Evolutionary conservation across 805 yeast genomes (phyloP), one percentile per base, ranked within the genome.

Genomic region (Zygotorulaspora chibaensis): DNA sequence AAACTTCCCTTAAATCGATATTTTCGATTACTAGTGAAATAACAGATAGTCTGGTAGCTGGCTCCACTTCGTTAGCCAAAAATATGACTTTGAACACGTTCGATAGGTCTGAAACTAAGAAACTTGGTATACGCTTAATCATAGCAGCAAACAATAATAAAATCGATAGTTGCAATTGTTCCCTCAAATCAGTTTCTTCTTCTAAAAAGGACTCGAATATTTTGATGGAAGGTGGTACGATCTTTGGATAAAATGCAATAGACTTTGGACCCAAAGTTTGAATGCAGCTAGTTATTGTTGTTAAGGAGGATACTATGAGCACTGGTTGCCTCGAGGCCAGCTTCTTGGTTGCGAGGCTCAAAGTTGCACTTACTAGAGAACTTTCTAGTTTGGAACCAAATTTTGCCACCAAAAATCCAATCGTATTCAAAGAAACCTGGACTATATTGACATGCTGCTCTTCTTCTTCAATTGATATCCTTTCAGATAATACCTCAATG

Each of bases 71-170:
- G 39, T 74, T 72, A 27, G 87, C 79, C 42, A 67, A 69, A 51
- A 85, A 75, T 13, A 85, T 69, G 3, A 82, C 71, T 38, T 70
- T 68, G 41, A 90, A 67, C 36, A 88, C 76, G 29, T 80, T 80
- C 42, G 73, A 75, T 57, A 88, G 69, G 54, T 80, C 81, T 3
- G 91, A 80, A 35, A 79, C 71, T 67, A 91, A 76, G 61, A 91
- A 91, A 9, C 86, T 83, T 29, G 99, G 97, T 53, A 93, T 81
- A 55, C 87, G 81, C 66, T 83, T 87, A 40, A 90, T 70, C 58
- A 87, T 72, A 36, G 89, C 77, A 5, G 96, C 81, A 45, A 87
- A 73, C 37, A 91, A 70, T 29, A 87, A 76, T 47, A 87, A 67
- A 12, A 83, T 74, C 0, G 97, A 79, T 12, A 87, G 72, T 61